Evolutionary conservation across 2,329 filamentous ascomycete species (phyloP).

Genomic region (Elsinoe batatas): DNA sequence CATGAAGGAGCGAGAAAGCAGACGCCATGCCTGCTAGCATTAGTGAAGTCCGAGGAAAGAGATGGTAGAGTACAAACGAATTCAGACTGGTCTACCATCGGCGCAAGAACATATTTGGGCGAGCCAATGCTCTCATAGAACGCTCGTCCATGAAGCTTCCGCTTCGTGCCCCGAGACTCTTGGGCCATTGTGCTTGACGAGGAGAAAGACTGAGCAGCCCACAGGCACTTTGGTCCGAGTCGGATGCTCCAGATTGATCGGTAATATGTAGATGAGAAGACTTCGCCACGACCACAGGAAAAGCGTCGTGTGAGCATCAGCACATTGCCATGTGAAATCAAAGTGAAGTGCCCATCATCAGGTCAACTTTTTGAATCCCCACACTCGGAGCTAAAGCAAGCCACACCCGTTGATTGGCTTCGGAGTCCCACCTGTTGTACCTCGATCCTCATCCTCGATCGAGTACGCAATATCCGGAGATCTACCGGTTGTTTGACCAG

Average conservation of each 20-base stretch:
- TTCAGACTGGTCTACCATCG: slow-evolving; percentile 98
- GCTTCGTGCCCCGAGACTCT: slow-evolving; percentile 2
- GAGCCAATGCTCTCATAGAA: slow-evolving; percentile 95
- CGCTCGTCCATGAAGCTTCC: slow-evolving; percentile 52
- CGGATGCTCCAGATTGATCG: not conserved
- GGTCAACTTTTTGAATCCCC: not conserved
- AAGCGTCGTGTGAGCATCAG: not conserved
- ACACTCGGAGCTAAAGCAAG: not conserved
- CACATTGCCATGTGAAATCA: not conserved
- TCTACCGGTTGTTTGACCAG: too few species aligned
- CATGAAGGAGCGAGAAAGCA: slow-evolving; percentile 90
- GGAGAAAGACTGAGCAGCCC: not conserved
- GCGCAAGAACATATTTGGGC: slow-evolving; percentile 81
- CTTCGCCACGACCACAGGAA: too few species aligned
- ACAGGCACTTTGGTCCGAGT: not conserved
- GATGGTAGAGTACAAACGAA: slow-evolving; percentile 54
- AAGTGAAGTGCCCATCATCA: not conserved
- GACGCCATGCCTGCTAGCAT: slow-evolving; percentile 73
- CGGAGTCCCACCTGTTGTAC: too few species aligned
- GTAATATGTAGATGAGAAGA: not conserved
- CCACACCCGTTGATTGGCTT: not conserved
- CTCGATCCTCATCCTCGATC: too few species aligned
- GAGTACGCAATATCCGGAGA: too few species aligned
- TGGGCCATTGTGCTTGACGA: not conserved
- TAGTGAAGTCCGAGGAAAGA: not conserved